Evolutionary conservation across 306 rosid species (phyloP), one percentile per base, ranked within the genome.

Genomic region (Cucurbita maxima): DNA sequence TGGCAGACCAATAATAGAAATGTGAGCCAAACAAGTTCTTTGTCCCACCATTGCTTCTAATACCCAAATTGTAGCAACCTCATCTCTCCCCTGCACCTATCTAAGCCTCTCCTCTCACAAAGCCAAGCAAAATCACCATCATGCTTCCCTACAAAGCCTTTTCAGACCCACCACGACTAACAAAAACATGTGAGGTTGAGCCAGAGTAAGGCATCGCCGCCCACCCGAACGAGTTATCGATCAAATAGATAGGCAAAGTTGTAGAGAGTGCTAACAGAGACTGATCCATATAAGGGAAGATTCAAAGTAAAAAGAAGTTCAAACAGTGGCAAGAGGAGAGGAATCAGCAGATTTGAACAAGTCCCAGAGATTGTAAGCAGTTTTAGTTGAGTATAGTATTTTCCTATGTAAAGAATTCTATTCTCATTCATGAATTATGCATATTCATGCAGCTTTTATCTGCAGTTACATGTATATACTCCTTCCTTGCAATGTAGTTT

Each of bases 381-480:
- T 22, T 62, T 63, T 13, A 64, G 5, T 38, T 69, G 11, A 41
- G 14, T 36, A 30, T 30, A 78, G 56, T 79, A 79, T 82, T 80
- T 82, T 82, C 79, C 79, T 77, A 79, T 81, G 80, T 79, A 82
- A 79, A 83, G 80, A 77, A 87, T 81, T 78, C 79, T 82, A 83
- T 75, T 78, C 66, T 79, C 83, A 86, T 79, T 30, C 34, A 30
- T 30, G 34, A 69, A 78, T 82, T 87, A 84, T 81, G 85, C 84
- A 86, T 83, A 78, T 79, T 75, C 74, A 87, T 72, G 74, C 74
- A 70, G 74, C 74, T 70, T 84, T 79, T 47, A 75, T 76, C 83
- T 73, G 88, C 92, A 73, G 79, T 82, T 89, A 82, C 89, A 82
- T 81, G 88, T 85, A 82, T 85, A 64, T 34, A 74, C 80, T 61